These are phyloP conservation scores for Penicillium sp. DNA, from an alignment of 2,329 filamentous ascomycete species.

Conservation along the genomic window DNA sequence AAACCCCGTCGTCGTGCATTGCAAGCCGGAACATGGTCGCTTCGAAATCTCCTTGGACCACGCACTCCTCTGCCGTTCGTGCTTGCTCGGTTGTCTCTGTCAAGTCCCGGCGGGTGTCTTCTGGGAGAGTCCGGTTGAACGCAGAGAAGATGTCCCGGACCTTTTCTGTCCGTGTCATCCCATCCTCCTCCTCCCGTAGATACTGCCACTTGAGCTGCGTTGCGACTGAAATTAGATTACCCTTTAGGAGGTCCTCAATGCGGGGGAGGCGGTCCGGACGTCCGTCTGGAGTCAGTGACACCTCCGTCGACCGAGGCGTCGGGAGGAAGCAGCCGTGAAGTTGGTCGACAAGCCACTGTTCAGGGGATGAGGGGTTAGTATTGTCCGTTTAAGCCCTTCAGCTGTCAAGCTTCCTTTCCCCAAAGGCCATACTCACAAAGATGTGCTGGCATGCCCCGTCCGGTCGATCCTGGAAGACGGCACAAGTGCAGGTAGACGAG, in stretches of 20 bases:
- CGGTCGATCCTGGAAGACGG: conserved; percentile 30
- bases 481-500: conserved; percentile 37
- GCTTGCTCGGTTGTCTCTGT: conserved; percentile 33
- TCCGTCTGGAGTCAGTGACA: conserved; percentile 35
- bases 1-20: conserved; percentile 45
- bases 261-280: conserved; percentile 29
- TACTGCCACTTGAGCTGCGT: conserved; percentile 37
- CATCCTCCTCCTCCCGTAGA: conserved; percentile 26
- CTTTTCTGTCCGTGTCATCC: conserved; percentile 40
- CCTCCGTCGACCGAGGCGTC: conserved; percentile 25
- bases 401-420: neutral
- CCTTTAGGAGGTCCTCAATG: conserved; percentile 34
- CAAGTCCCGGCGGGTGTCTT: conserved; percentile 44
- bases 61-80: conserved; percentile 42
- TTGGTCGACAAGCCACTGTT: conserved; percentile 44
- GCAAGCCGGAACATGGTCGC: conserved; percentile 47
- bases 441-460: conserved; percentile 43
- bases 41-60: conserved; percentile 46
- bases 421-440: conserved; percentile 34
- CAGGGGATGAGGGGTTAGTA: conserved; percentile 6
- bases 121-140: conserved; percentile 42
- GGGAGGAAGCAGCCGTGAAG: conserved; percentile 38
- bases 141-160: conserved; percentile 48
- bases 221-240: conserved; percentile 34
- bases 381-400: neutral